Base-by-base conservation (phyloP, 1,284 basidiomycete genomes). In the Earliella scabrosa region DNA sequence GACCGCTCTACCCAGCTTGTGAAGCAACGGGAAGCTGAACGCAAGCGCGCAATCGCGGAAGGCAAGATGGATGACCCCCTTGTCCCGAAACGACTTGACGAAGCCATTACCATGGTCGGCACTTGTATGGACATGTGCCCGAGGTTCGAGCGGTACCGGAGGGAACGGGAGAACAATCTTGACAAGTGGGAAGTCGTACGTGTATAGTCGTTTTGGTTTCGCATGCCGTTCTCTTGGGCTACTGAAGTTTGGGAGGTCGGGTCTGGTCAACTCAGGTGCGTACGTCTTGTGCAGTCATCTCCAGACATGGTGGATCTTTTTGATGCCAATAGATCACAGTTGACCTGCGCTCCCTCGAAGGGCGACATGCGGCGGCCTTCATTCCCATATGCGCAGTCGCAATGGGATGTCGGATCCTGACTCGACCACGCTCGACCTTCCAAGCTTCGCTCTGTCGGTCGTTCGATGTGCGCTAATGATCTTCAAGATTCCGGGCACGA, bases 61-160 rank as follows among this genome's bases (percentile, higher is more conserved):
- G 94, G 95, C 4, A 86, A 92, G 65, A 94, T 97, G 81, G 92
- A 93, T 54, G 92, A 95, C 64, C 94, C 93, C 0, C 71, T 78
- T 27, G 85, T 88, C 27, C 84, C 90, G 4, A 92, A 90, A 61
- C 81, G 89, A 23, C 81, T 98, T 7, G 90, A 91, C 58, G 89
- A 95, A 58, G 95, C 97, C 2, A 92, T 95, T 52, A 90, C 89
- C 29, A 88, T 98, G 66, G 82, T 92, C 13, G 97, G 97, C 18
- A 96, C 93, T 1, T 98, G 97, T 68, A 76, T 81, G 74, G 89
- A 92, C 60, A 98, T 98, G 95, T 98, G 97, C 71, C 93, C 95
- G 5, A 87, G 91, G 48, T 97, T 93, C 66, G 97, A 99, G 74
- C 81, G 91, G 20, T 95, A 97, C 70, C 85, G 95, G 65, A 82